Evolutionary conservation across 495 filamentous ascomycete genomes (phyloP).

Genomic region (Trichoderma asperelloides): DNA sequence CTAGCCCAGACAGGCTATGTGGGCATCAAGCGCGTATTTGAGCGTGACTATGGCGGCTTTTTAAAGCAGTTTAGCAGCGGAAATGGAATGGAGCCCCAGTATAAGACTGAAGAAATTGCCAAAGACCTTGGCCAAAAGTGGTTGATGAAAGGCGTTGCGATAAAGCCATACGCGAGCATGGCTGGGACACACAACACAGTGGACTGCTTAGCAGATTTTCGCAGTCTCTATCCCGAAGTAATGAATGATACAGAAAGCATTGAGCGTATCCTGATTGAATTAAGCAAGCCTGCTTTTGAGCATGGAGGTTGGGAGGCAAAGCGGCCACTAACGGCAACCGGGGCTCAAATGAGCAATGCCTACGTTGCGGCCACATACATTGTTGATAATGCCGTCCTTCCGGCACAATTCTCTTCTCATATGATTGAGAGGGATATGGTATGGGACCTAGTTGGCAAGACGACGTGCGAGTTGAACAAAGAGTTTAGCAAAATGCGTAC

Average conservation of each 20-base stretch:
- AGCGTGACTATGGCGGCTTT: slow-evolving; percentile 36
- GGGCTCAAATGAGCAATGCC: slow-evolving; percentile 36
- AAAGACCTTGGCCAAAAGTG: slow-evolving; percentile 30
- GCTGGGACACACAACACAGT: slow-evolving; percentile 26
- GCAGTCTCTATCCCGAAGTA: slow-evolving; percentile 19
- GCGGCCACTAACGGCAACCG: slow-evolving; percentile 29
- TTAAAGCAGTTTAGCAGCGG: slow-evolving; percentile 31
- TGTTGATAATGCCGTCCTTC: slow-evolving; percentile 29
- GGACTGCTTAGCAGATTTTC: slow-evolving; percentile 23
- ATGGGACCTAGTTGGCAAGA: slow-evolving; percentile 30
- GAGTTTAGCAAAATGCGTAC: slow-evolving; percentile 18
- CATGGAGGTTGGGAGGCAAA: slow-evolving; percentile 31
- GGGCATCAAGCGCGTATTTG: slow-evolving; percentile 38
- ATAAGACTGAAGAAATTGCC: slow-evolving; percentile 21
- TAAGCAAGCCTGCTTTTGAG: slow-evolving; percentile 24
- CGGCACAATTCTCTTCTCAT: slow-evolving; percentile 23
- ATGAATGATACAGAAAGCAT: slow-evolving; percentile 17
- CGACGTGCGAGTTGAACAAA: slow-evolving; percentile 23
- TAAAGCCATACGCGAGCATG: slow-evolving; percentile 35
- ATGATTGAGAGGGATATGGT: slow-evolving; percentile 30
- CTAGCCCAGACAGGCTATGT: slow-evolving; percentile 29
- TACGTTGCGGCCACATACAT: slow-evolving; percentile 36
- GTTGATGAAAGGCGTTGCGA: slow-evolving; percentile 27
- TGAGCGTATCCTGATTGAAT: slow-evolving; percentile 21
- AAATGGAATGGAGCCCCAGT: slow-evolving; percentile 22